Evolutionary conservation across 306 rosid species (phyloP).

Genomic region (Arachis stenosperma): DNA sequence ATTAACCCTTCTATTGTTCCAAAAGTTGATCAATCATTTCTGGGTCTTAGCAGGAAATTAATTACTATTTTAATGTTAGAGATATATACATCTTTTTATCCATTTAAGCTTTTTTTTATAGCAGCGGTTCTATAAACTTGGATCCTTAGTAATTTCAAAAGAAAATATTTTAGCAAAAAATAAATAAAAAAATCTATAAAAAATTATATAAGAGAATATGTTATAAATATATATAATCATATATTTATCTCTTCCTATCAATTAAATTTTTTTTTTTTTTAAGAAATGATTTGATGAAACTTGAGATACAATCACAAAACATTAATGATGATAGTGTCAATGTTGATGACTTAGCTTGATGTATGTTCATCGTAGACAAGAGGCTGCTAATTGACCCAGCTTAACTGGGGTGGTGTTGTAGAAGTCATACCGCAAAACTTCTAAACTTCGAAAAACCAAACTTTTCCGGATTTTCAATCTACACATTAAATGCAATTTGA

Average conservation of each 20-base stretch:
- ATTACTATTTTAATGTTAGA: background rate
- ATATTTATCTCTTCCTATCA: too few relatives aligned
- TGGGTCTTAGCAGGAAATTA: background rate
- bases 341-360: background rate
- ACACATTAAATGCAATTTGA: constrained; percentile 32
- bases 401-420: background rate
- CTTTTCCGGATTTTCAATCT: constrained; percentile 24
- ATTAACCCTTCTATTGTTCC: background rate
- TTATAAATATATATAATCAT: too few relatives aligned
- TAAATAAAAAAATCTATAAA: too few relatives aligned
- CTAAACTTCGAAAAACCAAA: background rate
- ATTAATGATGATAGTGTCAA: background rate
- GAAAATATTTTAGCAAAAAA: too few relatives aligned
- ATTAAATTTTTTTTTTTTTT: too few relatives aligned
- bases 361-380: background rate
- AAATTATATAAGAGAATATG: too few relatives aligned
- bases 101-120: too few relatives aligned
- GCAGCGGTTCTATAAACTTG: too few relatives aligned
- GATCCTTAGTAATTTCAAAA: too few relatives aligned
- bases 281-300: too few relatives aligned
- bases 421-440: constrained; percentile 22
- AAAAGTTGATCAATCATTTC: background rate
- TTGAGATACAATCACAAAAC: constrained; percentile 1
- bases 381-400: constrained; percentile 24
- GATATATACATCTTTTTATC: too few relatives aligned